Conservation (phyloP, 192 early-diverging fungal genomes). For the Mortierella claussenii region DNA sequence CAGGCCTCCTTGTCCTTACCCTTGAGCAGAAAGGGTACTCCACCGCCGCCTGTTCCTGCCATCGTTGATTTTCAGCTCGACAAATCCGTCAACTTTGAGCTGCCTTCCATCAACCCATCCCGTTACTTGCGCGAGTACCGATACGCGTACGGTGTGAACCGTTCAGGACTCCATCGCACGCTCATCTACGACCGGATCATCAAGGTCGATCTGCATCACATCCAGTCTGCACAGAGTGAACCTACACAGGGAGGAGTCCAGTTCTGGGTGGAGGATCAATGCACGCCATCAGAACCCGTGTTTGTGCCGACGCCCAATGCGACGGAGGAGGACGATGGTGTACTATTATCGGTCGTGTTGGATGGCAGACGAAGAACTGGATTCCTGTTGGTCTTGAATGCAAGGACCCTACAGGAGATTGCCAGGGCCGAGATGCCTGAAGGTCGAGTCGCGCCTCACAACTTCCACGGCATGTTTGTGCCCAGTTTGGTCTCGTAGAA, state of each 20-base stretch:
- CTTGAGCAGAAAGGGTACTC: not conserved
- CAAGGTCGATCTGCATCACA: constrained; percentile 39
- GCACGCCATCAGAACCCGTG: constrained; percentile 63
- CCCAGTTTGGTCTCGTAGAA: constrained; percentile 1
- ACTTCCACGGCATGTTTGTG: constrained; percentile 61
- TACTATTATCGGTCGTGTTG: constrained; percentile 62
- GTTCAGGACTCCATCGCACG: constrained; percentile 19
- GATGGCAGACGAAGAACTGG: constrained; percentile 39
- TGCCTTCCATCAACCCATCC: constrained; percentile 34
- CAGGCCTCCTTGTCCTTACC: constrained; percentile 16
- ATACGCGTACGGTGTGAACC: constrained; percentile 50
- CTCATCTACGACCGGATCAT: constrained; percentile 48
- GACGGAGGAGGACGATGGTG: constrained; percentile 65
- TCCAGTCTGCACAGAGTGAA: no score
- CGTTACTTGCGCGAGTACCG: constrained; percentile 33
- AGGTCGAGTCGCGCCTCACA: constrained; percentile 53
- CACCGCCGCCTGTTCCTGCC: constrained; percentile 25
- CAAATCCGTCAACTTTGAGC: constrained; percentile 41
- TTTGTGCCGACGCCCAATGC: constrained; percentile 63
- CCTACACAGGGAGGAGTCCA: constrained; percentile 35
- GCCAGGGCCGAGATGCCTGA: constrained; percentile 54
- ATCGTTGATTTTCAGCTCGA: constrained; percentile 35
- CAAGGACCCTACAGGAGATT: constrained; percentile 58
- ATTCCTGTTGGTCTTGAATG: constrained; percentile 62
- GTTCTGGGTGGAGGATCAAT: constrained; percentile 53